Evolutionary conservation across 805 yeast species (phyloP).

Genomic region (Lipomyces japonicus): DNA sequence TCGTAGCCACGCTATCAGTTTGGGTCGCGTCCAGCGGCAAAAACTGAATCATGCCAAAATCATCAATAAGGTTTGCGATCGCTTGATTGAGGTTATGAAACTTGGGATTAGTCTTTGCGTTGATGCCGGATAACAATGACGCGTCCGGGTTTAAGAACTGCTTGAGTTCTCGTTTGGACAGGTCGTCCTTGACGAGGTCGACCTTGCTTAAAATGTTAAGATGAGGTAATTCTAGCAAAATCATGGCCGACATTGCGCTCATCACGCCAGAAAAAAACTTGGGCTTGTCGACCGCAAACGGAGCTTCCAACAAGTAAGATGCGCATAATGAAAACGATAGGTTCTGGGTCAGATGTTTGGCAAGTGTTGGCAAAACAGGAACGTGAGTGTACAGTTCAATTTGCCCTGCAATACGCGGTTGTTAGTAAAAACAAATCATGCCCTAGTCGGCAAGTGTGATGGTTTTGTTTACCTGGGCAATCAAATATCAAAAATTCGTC

Average conservation of each 20-base stretch:
- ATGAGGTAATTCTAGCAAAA: conserved; percentile 89
- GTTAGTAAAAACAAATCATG: neutral
- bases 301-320: conserved; percentile 86
- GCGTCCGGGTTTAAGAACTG: conserved; percentile 92
- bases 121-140: conserved; percentile 54
- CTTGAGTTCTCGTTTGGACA: conserved; percentile 70
- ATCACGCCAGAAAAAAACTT: conserved; percentile 94
- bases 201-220: conserved; percentile 82
- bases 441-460: neutral
- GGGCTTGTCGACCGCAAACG: conserved; percentile 83
- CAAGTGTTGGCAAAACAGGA: conserved; percentile 86
- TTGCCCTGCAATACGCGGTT: conserved; percentile 42
- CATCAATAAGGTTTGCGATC: conserved; percentile 89
- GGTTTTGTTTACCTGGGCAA: conserved; percentile 65
- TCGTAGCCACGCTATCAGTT: conserved; percentile 72
- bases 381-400: conserved; percentile 92
- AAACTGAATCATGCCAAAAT: conserved; percentile 98
- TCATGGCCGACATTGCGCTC: conserved; percentile 98
- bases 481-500: conserved; percentile 93
- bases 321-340: conserved; percentile 89
- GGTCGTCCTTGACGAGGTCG: conserved; percentile 72
- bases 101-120: conserved; percentile 53
- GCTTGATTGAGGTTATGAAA: conserved; percentile 70
- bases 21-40: conserved; percentile 79
- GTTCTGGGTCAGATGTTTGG: conserved; percentile 73